Percentiles rank a stretch among this genome's conserved stretches.
Evolutionary conservation across 75 land plant genomes (phyloP).

Genomic region (Picea glauca): DNA sequence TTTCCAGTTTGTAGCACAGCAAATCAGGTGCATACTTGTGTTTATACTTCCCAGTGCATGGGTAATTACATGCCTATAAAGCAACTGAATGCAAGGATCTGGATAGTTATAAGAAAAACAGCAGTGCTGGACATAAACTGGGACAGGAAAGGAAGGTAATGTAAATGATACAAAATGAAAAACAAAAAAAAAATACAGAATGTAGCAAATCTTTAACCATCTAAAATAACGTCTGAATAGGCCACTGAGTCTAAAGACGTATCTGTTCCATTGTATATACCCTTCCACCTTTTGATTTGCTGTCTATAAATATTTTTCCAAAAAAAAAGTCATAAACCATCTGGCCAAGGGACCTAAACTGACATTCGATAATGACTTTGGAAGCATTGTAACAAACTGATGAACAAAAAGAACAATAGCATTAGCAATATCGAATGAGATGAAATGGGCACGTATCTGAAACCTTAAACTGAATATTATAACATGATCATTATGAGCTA

Average conservation of each 20-base stretch:
- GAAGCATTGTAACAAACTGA: background rate
- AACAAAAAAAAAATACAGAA: background rate
- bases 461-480: background rate
- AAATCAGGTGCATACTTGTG: background rate
- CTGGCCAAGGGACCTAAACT: background rate
- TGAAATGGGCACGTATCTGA: background rate
- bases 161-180: background rate
- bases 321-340: background rate
- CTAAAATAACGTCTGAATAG: too few relatives aligned
- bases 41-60: background rate
- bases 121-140: background rate
- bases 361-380: background rate
- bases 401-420: background rate
- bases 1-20: background rate
- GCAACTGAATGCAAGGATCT: background rate
- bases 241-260: too few relatives aligned
- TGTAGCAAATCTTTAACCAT: background rate
- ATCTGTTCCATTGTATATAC: too few relatives aligned
- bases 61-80: background rate
- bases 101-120: background rate
- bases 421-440: background rate
- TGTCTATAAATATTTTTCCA: too few relatives aligned
- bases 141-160: background rate
- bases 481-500: constrained; percentile 1
- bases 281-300: too few relatives aligned